Conservation (phyloP, 169 alveolate genomes). For the Plasmodium adleri region DNA sequence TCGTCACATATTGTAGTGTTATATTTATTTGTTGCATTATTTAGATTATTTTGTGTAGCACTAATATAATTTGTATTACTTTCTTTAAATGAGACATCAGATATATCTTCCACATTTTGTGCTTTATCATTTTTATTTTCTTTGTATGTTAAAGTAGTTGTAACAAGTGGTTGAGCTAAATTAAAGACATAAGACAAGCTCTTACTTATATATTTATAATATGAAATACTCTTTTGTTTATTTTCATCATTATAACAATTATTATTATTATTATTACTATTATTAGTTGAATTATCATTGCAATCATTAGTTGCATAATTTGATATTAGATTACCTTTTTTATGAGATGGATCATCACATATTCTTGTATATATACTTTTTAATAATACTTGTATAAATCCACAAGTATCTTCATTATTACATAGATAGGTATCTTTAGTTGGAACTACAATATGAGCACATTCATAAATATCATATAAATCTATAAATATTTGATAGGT, state of each 20-base stretch:
- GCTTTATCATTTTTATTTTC: constrained; percentile 17
- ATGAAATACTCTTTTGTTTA: constrained; percentile 58
- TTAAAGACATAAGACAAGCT: constrained; percentile 58
- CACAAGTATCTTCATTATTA: constrained; percentile 75
- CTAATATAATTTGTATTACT: background rate
- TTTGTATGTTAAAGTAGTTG: constrained; percentile 11
- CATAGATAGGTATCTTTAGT: constrained; percentile 55
- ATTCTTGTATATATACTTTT: constrained; percentile 48
- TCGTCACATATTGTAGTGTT: too few relatives aligned
- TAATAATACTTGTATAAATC: constrained; percentile 70
- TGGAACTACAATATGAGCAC: constrained; percentile 85
- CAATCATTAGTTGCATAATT: background rate
- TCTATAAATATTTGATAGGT: constrained; percentile 84
- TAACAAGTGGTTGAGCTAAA: constrained; percentile 66
- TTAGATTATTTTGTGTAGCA: background rate
- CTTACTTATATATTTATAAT: constrained; percentile 65
- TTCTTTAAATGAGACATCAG: too few relatives aligned
- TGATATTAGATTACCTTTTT: background rate
- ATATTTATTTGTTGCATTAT: too few relatives aligned
- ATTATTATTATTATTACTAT: constrained; percentile 16
- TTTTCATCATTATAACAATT: constrained; percentile 13
- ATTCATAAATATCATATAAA: constrained; percentile 81
- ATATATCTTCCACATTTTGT: too few relatives aligned
- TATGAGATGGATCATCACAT: constrained; percentile 16
- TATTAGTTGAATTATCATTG: background rate